These are phyloP conservation scores for Aspergillus sp. DNA, from an alignment of 2,329 filamentous ascomycete genomes.

Conservation along the genomic window DNA sequence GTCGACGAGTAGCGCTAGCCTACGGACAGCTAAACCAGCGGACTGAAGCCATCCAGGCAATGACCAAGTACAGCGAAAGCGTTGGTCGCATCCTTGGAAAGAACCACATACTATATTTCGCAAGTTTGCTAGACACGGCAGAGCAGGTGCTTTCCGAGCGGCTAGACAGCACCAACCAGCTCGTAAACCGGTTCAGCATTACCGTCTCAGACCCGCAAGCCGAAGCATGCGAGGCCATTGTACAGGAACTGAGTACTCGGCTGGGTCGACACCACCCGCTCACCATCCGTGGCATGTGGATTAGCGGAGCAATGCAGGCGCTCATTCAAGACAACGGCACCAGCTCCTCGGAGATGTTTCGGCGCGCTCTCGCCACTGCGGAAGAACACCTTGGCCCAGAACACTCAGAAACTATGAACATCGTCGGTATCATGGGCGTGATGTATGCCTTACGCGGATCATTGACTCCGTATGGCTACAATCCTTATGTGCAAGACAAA, in stretches of 20 bases:
- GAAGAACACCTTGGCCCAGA: conserved; percentile 29
- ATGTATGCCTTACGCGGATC: conserved; percentile 27
- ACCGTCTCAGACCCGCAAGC: conserved; percentile 19
- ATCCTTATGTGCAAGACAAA: background rate
- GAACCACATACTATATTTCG: conserved; percentile 27
- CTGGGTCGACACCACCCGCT: conserved; percentile 25
- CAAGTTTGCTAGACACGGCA: conserved; percentile 21
- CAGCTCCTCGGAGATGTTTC: conserved; percentile 29
- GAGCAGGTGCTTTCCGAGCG: conserved; percentile 26
- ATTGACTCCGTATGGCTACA: background rate
- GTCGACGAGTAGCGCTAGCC: conserved; percentile 26
- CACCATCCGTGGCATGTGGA: conserved; percentile 25
- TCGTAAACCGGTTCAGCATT: conserved; percentile 7
- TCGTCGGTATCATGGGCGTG: conserved; percentile 28
- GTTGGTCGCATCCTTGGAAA: conserved; percentile 26
- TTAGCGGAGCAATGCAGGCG: conserved; percentile 23
- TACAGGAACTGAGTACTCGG: conserved; percentile 21
- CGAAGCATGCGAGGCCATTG: conserved; percentile 16
- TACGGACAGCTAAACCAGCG: conserved; percentile 24
- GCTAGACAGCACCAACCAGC: conserved; percentile 1
- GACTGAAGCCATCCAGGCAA: conserved; percentile 23
- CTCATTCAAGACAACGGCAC: conserved; percentile 18
- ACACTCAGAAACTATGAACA: conserved; percentile 27
- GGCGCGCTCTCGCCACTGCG: conserved; percentile 27
- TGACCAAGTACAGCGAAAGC: conserved; percentile 22